Evolutionary conservation across 2,329 filamentous ascomycete species (phyloP), one percentile per base, ranked within the genome.

Genomic region (Tolypocladium ophioglossoides): DNA sequence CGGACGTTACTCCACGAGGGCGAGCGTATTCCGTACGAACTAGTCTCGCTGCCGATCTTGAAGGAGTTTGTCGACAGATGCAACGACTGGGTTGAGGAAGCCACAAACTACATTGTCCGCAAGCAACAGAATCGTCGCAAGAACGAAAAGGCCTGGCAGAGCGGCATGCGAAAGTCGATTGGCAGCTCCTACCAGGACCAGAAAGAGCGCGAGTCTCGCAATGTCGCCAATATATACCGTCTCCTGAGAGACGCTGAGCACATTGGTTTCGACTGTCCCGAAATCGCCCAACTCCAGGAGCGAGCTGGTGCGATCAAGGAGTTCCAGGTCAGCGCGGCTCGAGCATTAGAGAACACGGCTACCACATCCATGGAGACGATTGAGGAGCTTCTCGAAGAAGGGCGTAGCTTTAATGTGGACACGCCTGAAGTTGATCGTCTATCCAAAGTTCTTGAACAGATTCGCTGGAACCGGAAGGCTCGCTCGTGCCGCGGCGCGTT

Each of bases 81-180:
- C 75, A 95, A 96, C 70, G 91, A 95, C 67, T 96, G 95, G 88
- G 90, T 96, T 58, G 94, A 97, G 64, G 92, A 97, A 73, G 94
- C 94, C 60, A 94, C 89, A 64, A 91, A 88, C 67, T 99, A 95
- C 75, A 96, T 91, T 65, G 91, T 94, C 56, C 88, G 94, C 62
- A 99, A 99, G 74, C 92, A 96, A 74, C 92, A 96, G 72, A 95
- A 95, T 66, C 87, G 94, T 58, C 89, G 92, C 57, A 97, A 97
- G 72, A 95, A 87, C 69, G 92, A 96, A 64, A 94, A 90, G 66
- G 82, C 82, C 47, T 94, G 87, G 83, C 87, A 90, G 59, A 86
- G 83, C 63, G 81, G 84, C 54, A 82, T 81, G 62, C 78, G 85
- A 51, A 92, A 87, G 69, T 86, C 84, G 52, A 82, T 87, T 53